Base-by-base conservation (phyloP, 2,329 filamentous ascomycete species). In the Knoxdaviesia proteae region DNA sequence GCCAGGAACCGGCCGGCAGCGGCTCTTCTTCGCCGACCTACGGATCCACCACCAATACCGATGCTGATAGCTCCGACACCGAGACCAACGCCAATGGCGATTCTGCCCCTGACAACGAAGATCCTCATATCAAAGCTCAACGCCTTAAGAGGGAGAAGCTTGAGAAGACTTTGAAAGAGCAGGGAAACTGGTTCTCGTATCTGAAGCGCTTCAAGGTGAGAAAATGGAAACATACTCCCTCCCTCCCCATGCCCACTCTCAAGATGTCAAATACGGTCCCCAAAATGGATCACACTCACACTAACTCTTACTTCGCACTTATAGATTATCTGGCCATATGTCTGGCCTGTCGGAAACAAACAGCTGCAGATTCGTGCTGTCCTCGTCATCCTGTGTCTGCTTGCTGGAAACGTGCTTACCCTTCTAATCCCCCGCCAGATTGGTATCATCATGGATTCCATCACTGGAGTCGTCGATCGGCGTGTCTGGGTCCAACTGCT, bases 341-440 rank as follows among this genome's bases (percentile, higher is more conserved):
- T 93, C 20, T 87, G 81, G 74, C 84, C 86, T 1, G 68, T 73
- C 42, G 69, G 76, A 37, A 71, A 80, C 51, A 68, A 64, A 42
- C 56, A 61, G 9, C 67, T 90, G 11, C 82, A 90, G 54, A 55
- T 80, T 11, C 76, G 77, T 43, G 71, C 81, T 20, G 60, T 70
- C 7, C 63, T 81, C 4, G 77, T 90, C 38, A 69, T 70, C 0
- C 38, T 81, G 1, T 80, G 80, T 49, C 63, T 90, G 29, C 56
- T 86, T n/a, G 62, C 67, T 42, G 71, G 77, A 44, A 84, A 87
- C 48, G 71, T 71, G 5, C 62, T 92, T 41, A 83, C 86, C 50
- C 63, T 93, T 9, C 61, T 92, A 37, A 74, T 84, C 33, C 84
- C 84, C n/a, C 71, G 80, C 20, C 82, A 90, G 53, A 72, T 88